These are phyloP conservation scores for Blastobotrys malaysiensis DNA, from an alignment of 1,139 yeast species.

Conservation along the genomic window DNA sequence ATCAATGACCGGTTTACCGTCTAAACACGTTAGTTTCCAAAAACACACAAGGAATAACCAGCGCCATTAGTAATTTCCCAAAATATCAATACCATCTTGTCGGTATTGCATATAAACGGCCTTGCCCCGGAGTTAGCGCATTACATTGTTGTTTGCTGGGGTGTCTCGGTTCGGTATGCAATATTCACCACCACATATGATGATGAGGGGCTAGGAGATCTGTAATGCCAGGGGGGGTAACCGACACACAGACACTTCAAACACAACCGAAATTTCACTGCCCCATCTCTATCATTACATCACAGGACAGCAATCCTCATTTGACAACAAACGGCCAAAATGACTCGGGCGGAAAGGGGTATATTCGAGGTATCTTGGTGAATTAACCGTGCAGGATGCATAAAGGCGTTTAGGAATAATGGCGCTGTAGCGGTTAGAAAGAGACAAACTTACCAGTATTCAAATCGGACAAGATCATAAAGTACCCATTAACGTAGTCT, in stretches of 20 bases:
- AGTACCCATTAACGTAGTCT: constrained; percentile 44
- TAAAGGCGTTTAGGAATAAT: background rate
- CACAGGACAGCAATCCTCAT: too few species aligned
- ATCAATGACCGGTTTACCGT: constrained; percentile 74
- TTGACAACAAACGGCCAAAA: background rate
- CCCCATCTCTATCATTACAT: background rate
- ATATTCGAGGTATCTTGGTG: background rate
- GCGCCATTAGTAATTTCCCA: background rate
- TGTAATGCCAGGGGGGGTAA: background rate
- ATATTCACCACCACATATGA: background rate
- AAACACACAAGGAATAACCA: background rate
- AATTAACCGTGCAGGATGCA: background rate
- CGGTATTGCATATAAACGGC: too few species aligned
- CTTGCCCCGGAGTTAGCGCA: background rate
- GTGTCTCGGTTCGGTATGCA: background rate
- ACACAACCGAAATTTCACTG: background rate
- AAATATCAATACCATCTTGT: too few species aligned
- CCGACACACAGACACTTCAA: background rate
- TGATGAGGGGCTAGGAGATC: background rate
- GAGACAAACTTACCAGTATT: constrained; percentile 25
- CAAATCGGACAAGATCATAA: constrained; percentile 38
- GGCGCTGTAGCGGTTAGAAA: background rate
- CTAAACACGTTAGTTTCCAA: constrained; percentile 37
- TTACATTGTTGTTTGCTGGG: too few species aligned
- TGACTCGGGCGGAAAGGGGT: background rate